These are phyloP conservation scores for Candida oleophila DNA, from an alignment of 805 yeast genomes.

Conservation along the genomic window DNA sequence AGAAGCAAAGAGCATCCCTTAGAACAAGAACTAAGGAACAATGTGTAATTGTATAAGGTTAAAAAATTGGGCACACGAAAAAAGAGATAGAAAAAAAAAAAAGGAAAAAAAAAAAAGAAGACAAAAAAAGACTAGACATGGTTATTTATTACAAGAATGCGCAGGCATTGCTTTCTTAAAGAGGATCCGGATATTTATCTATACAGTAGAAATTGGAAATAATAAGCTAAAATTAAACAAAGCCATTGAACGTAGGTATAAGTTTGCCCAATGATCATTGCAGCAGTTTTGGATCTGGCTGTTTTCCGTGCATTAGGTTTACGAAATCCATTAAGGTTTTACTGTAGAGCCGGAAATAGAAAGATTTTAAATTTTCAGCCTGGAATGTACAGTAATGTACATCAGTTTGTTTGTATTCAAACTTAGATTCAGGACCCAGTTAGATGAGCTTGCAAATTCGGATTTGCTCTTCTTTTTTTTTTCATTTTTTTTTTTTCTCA, in stretches of 20 bases:
- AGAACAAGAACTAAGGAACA: slow-evolving; percentile 24
- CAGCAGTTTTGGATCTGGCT: background rate
- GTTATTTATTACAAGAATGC: too few species aligned
- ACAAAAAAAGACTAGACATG: too few species aligned
- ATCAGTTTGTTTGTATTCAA: too few species aligned
- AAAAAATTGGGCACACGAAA: too few species aligned
- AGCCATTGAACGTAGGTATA: background rate
- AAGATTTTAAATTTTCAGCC: background rate
- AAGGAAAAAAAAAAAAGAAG: background rate
- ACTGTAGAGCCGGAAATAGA: too few species aligned
- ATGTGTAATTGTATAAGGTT: slow-evolving; percentile 28
- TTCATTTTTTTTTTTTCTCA: too few species aligned
- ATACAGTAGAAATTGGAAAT: background rate
- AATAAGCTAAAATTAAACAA: too few species aligned
- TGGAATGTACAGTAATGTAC: background rate
- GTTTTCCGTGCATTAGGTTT: background rate
- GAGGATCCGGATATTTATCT: background rate
- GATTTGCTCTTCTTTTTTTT: too few species aligned
- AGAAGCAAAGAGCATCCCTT: slow-evolving; percentile 1
- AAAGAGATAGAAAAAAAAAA: background rate
- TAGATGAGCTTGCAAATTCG: too few species aligned
- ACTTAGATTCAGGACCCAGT: too few species aligned
- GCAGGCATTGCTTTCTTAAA: background rate
- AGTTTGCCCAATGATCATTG: background rate
- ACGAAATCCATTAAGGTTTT: background rate